Base-by-base conservation (phyloP, 306 rosid species). In the Dalbergia cultrata region DNA sequence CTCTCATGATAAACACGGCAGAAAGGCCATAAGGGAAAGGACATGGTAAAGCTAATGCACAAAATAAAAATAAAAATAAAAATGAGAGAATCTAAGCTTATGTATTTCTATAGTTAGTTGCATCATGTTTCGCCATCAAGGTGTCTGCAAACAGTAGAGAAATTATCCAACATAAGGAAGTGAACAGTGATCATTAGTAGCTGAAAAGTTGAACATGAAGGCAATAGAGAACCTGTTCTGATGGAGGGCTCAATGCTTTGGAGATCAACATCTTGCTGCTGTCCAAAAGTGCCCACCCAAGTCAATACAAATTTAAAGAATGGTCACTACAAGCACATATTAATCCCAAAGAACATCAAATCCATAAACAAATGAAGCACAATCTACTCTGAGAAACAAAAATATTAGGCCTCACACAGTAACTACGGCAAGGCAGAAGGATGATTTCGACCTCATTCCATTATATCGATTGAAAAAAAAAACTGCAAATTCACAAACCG, bases 191-290 rank as follows among this genome's bases (percentile, higher is more conserved):
- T 33, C 18, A 58, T 41, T 16, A 57, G 41, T 47, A 34, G 18
- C 37, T 50, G 68, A 34, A 7, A 45, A 84, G 41, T 63, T 22
- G 58, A 31, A 4, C n/a, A 66, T 18, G 70, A 67, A 54, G 57
- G 43, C 34, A 54, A 52, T 2, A 75, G 54, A 65, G 82, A 62
- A 91, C 95, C 98, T 91, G 97, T 95, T 91, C 93, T 90, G 6
- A 93, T 76, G 56, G 92, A 85, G 16, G 98, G 98, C 84, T 93
- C 95, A 56, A 93, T 75, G 63, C 86, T 91, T 53, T 86, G 85
- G 64, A 93, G 91, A 87, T 91, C 93, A 86, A 93, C 97, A 34
- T 57, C 50, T 77, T 91, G 92, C 67, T 91, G 88, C 78, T 90
- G 95, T 80, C 98, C 98, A 87, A 93, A 91, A 97, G 97, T 93